phyloP scores from a whole-genome alignment of 1,284 basidiomycete genomes.

The Irpex sp. region DNA sequence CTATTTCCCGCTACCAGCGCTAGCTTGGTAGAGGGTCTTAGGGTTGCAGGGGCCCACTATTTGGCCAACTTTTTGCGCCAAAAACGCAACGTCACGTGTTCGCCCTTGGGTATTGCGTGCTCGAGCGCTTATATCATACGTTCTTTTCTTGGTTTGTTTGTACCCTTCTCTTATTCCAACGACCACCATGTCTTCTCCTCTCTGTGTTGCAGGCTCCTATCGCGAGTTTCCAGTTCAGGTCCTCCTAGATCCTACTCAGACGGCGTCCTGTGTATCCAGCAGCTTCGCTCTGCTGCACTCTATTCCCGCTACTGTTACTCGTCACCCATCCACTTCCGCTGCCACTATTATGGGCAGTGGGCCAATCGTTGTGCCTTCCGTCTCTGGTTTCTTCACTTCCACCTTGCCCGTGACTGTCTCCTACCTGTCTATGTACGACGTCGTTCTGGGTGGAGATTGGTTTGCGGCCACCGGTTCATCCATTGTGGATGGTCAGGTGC shows the following conservation, averaged over 20 bases:
- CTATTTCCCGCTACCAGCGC: not conserved
- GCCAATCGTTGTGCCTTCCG: not conserved
- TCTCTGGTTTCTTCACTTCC: not conserved
- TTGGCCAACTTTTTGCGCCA: not conserved
- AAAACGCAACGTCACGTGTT: not conserved
- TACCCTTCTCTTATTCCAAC: not conserved
- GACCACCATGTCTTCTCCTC: not conserved
- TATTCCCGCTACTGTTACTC: not conserved
- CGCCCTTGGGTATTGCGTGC: not conserved
- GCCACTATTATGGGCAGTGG: not conserved
- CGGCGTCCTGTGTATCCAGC: not conserved
- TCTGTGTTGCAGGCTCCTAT: not conserved
- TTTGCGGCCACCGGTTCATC: not conserved
- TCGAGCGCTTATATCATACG: not conserved
- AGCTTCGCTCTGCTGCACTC: not conserved
- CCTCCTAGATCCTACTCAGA: not conserved
- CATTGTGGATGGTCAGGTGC: not conserved
- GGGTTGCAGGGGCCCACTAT: not conserved
- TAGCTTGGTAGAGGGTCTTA: not conserved
- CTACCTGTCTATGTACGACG: not conserved
- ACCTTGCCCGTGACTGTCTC: not conserved
- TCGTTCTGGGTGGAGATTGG: not conserved
- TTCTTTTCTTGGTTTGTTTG: not conserved
- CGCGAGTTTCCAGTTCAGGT: not conserved
- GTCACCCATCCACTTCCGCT: not conserved